phyloP scores from a whole-genome alignment of 352 stramenopile species.

The Aphanomyces cochlioides region DNA sequence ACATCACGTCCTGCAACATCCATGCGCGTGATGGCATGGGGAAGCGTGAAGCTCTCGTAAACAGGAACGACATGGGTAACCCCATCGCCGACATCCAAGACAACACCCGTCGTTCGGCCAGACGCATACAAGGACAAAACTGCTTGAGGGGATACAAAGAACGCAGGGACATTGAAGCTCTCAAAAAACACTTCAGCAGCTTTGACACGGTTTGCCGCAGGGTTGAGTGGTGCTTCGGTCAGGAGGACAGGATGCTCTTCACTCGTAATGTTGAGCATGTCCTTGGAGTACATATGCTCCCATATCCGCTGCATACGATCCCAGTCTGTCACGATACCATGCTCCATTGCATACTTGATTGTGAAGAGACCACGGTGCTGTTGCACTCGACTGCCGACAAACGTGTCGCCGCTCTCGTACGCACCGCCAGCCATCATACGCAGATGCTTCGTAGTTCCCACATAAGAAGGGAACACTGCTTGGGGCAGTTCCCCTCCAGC shows the following conservation, averaged over 20 bases:
- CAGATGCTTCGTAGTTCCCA: conserved; percentile 70
- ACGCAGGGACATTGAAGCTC: conserved; percentile 78
- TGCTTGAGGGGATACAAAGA: conserved; percentile 82
- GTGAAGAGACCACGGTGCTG: conserved; percentile 78
- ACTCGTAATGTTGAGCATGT: conserved; percentile 83
- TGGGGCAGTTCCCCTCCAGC: conserved; percentile 70
- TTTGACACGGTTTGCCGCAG: conserved; percentile 67
- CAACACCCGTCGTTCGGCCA: conserved; percentile 79
- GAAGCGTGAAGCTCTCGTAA: conserved; percentile 78
- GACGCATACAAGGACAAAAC: conserved; percentile 88
- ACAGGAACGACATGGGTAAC: conserved; percentile 84
- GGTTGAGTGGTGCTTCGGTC: conserved; percentile 77
- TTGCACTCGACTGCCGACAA: conserved; percentile 73
- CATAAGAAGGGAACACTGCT: conserved; percentile 72
- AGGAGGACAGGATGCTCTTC: conserved; percentile 82
- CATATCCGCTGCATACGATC: conserved; percentile 85
- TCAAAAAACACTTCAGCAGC: conserved; percentile 85
- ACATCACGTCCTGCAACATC: conserved; percentile 82
- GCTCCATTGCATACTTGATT: conserved; percentile 84
- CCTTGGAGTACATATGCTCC: conserved; percentile 87
- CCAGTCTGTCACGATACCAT: conserved; percentile 82
- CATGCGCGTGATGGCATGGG: conserved; percentile 75
- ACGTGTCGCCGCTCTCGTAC: conserved; percentile 65
- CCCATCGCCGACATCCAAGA: conserved; percentile 86
- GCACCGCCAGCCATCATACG: conserved; percentile 81